These are phyloP conservation scores for Sarocladiaceae sp. DNA, from an alignment of 2,329 filamentous ascomycete species.

Conservation along the genomic window DNA sequence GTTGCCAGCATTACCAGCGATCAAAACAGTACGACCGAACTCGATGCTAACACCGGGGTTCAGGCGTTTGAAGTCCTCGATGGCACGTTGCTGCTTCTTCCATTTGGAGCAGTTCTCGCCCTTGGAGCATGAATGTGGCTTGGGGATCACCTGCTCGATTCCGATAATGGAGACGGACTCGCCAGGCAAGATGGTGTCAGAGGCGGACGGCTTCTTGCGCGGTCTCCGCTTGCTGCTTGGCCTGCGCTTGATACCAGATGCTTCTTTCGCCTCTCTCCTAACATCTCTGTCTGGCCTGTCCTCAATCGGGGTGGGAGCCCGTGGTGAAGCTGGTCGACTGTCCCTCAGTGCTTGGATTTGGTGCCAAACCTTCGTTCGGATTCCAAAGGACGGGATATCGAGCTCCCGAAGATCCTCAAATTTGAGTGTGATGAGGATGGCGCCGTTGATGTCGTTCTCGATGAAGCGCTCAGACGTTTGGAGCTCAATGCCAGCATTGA, in stretches of 20 bases:
- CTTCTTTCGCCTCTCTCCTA: constrained; percentile 34
- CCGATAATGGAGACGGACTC: constrained; percentile 88
- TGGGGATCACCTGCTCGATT: constrained; percentile 83
- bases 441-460: constrained; percentile 85
- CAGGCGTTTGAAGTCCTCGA: constrained; percentile 68
- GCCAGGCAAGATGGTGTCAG: constrained; percentile 67
- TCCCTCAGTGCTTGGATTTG: constrained; percentile 66
- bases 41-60: constrained; percentile 54
- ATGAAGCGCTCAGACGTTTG: constrained; percentile 76
- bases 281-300: constrained; percentile 48
- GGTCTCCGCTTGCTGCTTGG: constrained; percentile 31
- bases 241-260: constrained; percentile 20
- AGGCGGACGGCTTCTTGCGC: constrained; percentile 35
- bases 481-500: constrained; percentile 71
- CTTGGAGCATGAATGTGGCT: constrained; percentile 77
- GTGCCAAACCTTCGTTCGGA: constrained; percentile 73
- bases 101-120: constrained; percentile 81
- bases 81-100: constrained; percentile 70
- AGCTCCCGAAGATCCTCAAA: constrained; percentile 82
- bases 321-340: constrained; percentile 42
- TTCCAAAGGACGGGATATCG: constrained; percentile 74
- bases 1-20: constrained; percentile 75
- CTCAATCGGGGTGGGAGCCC: constrained; percentile 55
- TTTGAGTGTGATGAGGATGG: constrained; percentile 82
- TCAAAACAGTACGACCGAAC: constrained; percentile 62